Base-by-base conservation (phyloP, 2,329 filamentous ascomycete genomes). In the Sphaerulina populicola region DNA sequence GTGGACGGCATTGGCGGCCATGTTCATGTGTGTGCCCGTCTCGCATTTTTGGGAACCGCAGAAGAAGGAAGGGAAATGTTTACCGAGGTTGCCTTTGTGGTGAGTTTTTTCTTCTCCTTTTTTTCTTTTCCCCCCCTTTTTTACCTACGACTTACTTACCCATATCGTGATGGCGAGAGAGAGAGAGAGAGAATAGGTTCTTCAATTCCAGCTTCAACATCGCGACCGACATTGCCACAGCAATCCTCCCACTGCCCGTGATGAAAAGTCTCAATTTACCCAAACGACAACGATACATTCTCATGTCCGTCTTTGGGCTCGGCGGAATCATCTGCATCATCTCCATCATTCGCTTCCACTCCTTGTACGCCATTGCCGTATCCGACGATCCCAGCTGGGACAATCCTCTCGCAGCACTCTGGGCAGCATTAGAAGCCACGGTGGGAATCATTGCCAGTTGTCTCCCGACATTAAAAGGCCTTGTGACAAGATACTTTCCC, bases 201-300 rank as follows among this genome's bases (percentile, higher is more conserved):
- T 54, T 57, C 44, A 64, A 66, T 29, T 60, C 64, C 0, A 51
- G 52, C 15, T 58, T 68, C 43, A 66, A 64, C 38, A 64, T 68
- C 35, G 50, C 58, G 1, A 66, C 63, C 11, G 66, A 68, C 44
- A 46, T 68, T 10, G 55, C 62, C 18, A 63, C 65, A 30, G 58
- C 63, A n/a, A 42, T 64, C 3, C 49, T 67, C 7, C 66, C 65
- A 2, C 60, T 68, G 43, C 65, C 63, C 2, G 62, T 66, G 1
- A 47, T 67, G n/a, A 60, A 57, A n/a, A 51, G 44, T 0, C 49
- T 68, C 8, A 57, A 63, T 12, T 51, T 68, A 8, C 52, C 57
- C 1, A 58, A 46, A 41, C 59, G 52, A 35, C 63, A 65, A 43
- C 62, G 62, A 44, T 40, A 44, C 29, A 44, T 60, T 7, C 53